Evolutionary conservation across 306 rosid genomes (phyloP).

Genomic region (Nissolia schottii): DNA sequence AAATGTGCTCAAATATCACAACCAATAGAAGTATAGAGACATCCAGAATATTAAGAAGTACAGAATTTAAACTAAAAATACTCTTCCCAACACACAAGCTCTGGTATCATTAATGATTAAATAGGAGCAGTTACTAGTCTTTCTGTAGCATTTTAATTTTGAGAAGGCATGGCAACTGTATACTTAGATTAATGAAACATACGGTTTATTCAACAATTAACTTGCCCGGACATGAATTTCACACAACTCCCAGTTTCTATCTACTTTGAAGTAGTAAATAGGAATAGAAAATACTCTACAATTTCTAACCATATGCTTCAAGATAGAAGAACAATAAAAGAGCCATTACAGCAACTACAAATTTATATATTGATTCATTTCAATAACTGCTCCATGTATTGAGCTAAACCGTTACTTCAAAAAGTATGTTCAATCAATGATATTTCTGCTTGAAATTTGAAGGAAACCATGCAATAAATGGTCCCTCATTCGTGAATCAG

Average conservation of each 20-base stretch:
- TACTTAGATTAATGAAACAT: not conserved
- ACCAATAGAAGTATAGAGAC: not conserved
- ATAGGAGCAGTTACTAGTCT: not conserved
- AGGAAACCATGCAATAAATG: conserved; percentile 14
- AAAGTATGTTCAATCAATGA: conserved; percentile 2
- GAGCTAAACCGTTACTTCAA: not conserved
- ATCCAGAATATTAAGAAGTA: not conserved
- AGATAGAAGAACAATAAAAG: conserved; percentile 10
- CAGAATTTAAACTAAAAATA: not conserved
- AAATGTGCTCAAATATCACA: not conserved
- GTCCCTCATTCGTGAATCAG: conserved; percentile 12
- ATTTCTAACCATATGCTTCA: conserved; percentile 8
- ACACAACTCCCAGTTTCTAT: conserved; percentile 10
- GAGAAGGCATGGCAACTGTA: not conserved
- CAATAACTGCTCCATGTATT: conserved; percentile 1
- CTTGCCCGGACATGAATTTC: not conserved
- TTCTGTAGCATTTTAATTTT: not conserved
- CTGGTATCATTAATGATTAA: not conserved
- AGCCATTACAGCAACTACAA: not conserved
- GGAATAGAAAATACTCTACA: too few species aligned
- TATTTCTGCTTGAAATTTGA: conserved; percentile 14
- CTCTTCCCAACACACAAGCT: not conserved
- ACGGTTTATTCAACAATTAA: not conserved
- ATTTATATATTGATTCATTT: not conserved
- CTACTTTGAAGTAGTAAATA: conserved; percentile 8